Percentiles rank a stretch among this genome's conserved stretches.
Evolutionary conservation across 78 protist species (phyloP).

Genomic region (Guillardia theta): DNA sequence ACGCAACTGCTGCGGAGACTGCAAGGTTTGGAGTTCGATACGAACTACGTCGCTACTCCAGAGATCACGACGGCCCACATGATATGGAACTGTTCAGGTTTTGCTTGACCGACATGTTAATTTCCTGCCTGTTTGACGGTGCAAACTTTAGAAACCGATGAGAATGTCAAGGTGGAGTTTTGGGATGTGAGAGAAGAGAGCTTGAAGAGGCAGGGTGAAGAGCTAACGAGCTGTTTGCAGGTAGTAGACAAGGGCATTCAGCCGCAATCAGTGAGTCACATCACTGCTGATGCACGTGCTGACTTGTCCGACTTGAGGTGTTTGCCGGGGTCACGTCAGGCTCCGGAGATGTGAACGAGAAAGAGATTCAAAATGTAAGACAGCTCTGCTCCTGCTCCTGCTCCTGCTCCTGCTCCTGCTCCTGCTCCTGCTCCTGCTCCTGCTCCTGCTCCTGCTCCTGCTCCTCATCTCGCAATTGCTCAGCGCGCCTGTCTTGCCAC

Average conservation of each 20-base stretch:
- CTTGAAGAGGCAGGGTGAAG: no score
- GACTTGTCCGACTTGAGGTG: no score
- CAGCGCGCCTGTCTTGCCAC: not conserved
- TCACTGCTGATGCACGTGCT: no score
- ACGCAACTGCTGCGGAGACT: not conserved
- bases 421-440: not conserved
- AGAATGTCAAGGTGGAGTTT: not conserved
- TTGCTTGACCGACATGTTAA: not conserved
- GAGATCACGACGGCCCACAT: not conserved
- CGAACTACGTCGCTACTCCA: not conserved
- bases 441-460: not conserved
- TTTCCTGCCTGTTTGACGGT: not conserved
- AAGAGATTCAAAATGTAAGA: not conserved
- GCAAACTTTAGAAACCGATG: not conserved
- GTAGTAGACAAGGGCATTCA: slow-evolving; percentile 20
- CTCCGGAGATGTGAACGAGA: not conserved
- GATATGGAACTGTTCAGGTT: not conserved
- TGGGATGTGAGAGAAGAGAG: no score
- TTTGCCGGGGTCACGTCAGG: no score
- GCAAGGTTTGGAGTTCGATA: not conserved
- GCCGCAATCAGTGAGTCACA: no score
- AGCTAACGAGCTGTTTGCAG: no score
- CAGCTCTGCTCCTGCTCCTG: no score
- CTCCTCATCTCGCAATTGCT: not conserved
- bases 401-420: not conserved